Conservation (phyloP, 345 rosid species). For the Abelmoschus esculentus region DNA sequence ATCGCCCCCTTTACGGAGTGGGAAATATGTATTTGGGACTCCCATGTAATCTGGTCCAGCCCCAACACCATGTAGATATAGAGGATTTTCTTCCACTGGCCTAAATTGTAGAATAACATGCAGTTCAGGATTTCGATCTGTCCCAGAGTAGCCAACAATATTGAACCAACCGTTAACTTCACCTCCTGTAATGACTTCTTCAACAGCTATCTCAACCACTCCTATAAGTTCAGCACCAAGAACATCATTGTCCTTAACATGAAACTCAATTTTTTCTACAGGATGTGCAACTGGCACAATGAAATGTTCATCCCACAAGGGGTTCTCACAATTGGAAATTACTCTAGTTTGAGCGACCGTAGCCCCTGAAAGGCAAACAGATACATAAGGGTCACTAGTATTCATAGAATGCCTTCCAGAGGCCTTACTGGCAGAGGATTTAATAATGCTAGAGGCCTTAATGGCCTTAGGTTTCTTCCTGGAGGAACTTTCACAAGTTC, state of each 20-base stretch:
- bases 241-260: constrained; percentile 63
- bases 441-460: not conserved
- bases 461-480: not conserved
- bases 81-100: constrained; percentile 26
- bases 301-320: constrained; percentile 63
- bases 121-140: constrained; percentile 39
- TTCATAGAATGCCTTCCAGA: constrained; percentile 27
- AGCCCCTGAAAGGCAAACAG: constrained; percentile 57
- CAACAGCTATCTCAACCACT: constrained; percentile 40
- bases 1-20: constrained; percentile 47
- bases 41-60: constrained; percentile 46
- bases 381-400: constrained; percentile 65
- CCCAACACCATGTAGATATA: constrained; percentile 46
- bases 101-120: constrained; percentile 40
- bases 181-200: constrained; percentile 32
- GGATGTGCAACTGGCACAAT: constrained; percentile 53
- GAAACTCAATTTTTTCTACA: constrained; percentile 42
- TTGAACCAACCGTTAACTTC: constrained; percentile 52
- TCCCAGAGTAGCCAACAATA: constrained; percentile 20
- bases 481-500: constrained; percentile 26
- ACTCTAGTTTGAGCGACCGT: constrained; percentile 60
- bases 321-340: constrained; percentile 51
- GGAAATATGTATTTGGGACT: constrained; percentile 54
- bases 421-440: not conserved
- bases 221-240: constrained; percentile 64